A percentile compares a stretch with the other conserved stretches of the same genome.
These are phyloP conservation scores for Symbiodinium pilosum DNA, from an alignment of 73 alveolate genomes.

Conservation along the genomic window DNA sequence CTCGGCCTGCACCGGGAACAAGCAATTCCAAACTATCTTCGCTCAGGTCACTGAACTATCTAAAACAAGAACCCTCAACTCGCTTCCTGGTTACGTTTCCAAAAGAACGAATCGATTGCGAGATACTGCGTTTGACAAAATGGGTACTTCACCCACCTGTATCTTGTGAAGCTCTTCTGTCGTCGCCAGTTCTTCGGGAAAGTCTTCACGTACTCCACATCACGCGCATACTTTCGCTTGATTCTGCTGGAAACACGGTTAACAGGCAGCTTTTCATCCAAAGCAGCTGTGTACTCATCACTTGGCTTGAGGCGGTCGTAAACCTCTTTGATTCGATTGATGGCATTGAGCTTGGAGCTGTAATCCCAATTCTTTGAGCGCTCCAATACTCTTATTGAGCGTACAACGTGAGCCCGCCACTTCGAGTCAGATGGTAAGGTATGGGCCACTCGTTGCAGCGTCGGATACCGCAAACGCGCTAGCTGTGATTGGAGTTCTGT, in stretches of 20 bases:
- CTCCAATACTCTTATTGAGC: constrained; percentile 83
- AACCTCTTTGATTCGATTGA: constrained; percentile 74
- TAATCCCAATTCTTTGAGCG: constrained; percentile 84
- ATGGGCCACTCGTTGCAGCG: constrained; percentile 93
- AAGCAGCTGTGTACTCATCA: neutral
- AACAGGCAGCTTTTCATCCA: constrained; percentile 42
- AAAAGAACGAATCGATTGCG: too few relatives aligned
- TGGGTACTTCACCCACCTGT: too few relatives aligned
- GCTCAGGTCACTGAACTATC: neutral
- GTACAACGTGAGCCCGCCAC: constrained; percentile 90
- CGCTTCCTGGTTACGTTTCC: too few relatives aligned
- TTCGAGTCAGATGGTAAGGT: constrained; percentile 82
- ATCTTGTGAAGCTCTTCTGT: constrained; percentile 46
- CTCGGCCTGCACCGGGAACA: constrained; percentile 32
- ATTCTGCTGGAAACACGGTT: constrained; percentile 11
- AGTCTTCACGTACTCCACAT: constrained; percentile 48
- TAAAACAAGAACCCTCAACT: neutral
- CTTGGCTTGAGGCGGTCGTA: constrained; percentile 53
- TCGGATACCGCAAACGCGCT: constrained; percentile 70
- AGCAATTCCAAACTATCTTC: neutral
- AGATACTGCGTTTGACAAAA: too few relatives aligned
- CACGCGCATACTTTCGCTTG: constrained; percentile 65
- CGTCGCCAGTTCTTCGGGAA: constrained; percentile 38
- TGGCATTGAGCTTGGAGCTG: constrained; percentile 67
- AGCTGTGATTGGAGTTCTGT: constrained; percentile 3